Percentiles rank a stretch among this genome's conserved stretches.
These are phyloP conservation scores for Musa schizocarpa DNA, from an alignment of 176 grass and related monocot species.

Conservation along the genomic window DNA sequence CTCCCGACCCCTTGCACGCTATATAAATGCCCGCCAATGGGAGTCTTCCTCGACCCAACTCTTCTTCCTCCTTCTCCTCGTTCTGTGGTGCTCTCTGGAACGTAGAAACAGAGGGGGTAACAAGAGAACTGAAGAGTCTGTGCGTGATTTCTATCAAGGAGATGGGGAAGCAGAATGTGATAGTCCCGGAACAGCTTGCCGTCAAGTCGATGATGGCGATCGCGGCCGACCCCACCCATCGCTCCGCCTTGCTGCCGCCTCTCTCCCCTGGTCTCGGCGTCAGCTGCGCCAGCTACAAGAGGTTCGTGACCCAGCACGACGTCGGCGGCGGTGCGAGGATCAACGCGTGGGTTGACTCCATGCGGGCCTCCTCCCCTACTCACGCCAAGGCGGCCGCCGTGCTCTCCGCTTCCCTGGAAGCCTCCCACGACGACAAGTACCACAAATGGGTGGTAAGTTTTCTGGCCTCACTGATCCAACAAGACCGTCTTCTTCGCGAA, in stretches of 20 bases:
- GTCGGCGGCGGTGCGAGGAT: conserved; percentile 1
- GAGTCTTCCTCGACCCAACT: not conserved
- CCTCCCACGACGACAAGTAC: conserved; percentile 18
- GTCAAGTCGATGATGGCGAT: conserved; percentile 13
- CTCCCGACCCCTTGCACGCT: not conserved
- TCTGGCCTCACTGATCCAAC: not conserved
- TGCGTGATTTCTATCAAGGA: not conserved
- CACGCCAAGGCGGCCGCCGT: conserved; percentile 11
- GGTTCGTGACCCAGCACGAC: conserved; percentile 35
- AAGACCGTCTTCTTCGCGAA: not conserved
- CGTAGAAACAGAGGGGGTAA: not conserved
- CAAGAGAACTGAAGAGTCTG: not conserved
- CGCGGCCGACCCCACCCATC: not conserved
- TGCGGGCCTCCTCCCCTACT: conserved; percentile 60
- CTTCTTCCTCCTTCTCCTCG: not conserved
- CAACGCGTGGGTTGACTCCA: conserved; percentile 40
- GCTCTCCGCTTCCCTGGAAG: not conserved
- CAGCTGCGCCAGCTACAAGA: conserved; percentile 6
- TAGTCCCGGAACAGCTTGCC: conserved; percentile 29
- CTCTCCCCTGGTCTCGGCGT: not conserved
- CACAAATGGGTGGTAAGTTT: conserved; percentile 44
- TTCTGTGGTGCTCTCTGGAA: not conserved
- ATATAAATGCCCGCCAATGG: not conserved
- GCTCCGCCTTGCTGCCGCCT: conserved; percentile 10
- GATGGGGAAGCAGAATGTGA: conserved; percentile 50